Evolutionary conservation across 495 filamentous ascomycete genomes (phyloP), one percentile per base, ranked within the genome.

Genomic region (Xanthoparmelia taractica): DNA sequence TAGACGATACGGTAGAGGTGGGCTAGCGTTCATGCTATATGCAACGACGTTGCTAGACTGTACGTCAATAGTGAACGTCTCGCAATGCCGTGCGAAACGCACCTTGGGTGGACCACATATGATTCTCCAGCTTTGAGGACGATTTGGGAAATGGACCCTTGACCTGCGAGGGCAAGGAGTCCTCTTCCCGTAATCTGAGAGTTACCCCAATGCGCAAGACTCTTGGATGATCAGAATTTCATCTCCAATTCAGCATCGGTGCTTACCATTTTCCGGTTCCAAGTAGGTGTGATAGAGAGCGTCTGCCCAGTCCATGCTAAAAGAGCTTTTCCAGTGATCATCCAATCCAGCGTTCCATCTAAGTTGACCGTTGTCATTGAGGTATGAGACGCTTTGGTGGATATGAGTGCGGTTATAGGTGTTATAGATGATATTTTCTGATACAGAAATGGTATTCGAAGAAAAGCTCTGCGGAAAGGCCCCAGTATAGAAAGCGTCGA

Each of bases 301-400:
- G 90, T 90, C 71, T 92, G 86, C 34, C 94, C 94, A n/a, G 91
- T 95, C 94, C 94, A 98, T 60, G 94, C 95, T 15, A 97, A 80
- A 61, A 98, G 79, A 12, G 90, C 91, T 64, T 87, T 85, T 58
- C 89, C 92, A 15, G 88, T 80, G 34, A 98, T 76, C 80, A 93
- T 91, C 94, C 95, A 98, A 77, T 98, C 94, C 63, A 88, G 83
- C n/a, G 91, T 90, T 36, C 94, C 94, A 79, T 98, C 90, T 41
- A 98, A 83, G 69, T 92, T 85, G 23, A 98, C 79, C 23, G 96
- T 84, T 25, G 85, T 84, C 68, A 98, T 92, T 12, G 91, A 92
- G 0, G 92, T 91, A 56, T 84, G 80, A 8, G 88, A 84, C 4
- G 90, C 89, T 72, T 90, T 94, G 37, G 92, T 90, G 29, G 90